Conservation (phyloP, 352 stramenopile genomes). For the Phytophthora sp. region DNA sequence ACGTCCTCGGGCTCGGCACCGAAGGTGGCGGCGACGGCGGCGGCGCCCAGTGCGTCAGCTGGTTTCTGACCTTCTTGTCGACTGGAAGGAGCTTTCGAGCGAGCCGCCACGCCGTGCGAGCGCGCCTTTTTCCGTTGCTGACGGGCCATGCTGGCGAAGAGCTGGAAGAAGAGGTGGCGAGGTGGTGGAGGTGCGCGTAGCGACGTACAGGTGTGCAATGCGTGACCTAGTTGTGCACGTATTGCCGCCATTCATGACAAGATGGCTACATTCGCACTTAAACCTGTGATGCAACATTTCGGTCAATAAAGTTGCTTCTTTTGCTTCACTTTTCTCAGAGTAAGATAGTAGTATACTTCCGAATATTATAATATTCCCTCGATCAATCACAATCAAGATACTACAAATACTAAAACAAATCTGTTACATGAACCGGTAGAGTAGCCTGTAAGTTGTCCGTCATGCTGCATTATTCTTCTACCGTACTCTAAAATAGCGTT, state of each 20-base stretch:
- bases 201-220: not conserved
- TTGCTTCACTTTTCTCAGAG: no score
- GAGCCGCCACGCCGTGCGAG: constrained; percentile 55
- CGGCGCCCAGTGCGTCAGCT: constrained; percentile 44
- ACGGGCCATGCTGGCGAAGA: constrained; percentile 46
- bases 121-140: constrained; percentile 65
- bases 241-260: constrained; percentile 26
- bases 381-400: no score
- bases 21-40: constrained; percentile 72
- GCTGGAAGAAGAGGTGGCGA: not conserved
- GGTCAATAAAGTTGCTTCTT: no score
- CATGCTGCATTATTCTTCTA: no score
- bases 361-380: no score
- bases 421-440: no score
- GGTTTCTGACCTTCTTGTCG: constrained; percentile 27
- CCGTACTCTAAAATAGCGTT: no score
- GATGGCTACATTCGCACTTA: constrained; percentile 18
- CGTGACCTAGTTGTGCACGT: not conserved
- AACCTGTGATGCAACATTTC: no score
- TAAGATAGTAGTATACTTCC: no score
- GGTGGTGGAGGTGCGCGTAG: not conserved
- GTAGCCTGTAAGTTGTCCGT: no score
- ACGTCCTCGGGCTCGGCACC: constrained; percentile 36
- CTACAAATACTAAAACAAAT: no score
- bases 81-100: constrained; percentile 43